phyloP scores from a whole-genome alignment of 345 rosid genomes.

The Eutrema japonicum region DNA sequence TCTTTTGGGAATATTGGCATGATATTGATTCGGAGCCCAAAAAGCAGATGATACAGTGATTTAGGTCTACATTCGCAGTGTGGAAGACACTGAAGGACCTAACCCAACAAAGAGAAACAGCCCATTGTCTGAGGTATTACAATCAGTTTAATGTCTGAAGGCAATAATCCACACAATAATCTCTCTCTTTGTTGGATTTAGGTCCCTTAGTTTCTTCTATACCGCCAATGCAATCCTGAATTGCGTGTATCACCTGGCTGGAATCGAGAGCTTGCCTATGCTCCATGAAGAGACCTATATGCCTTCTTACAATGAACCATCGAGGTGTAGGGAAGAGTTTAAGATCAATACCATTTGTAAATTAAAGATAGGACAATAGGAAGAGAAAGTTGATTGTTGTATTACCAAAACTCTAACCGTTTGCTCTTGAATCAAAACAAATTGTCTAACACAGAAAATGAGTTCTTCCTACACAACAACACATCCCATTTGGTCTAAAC shows the following conservation, averaged over 20 bases:
- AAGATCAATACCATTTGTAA: conserved; percentile 12
- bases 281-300: conserved; percentile 1
- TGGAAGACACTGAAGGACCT: conserved; percentile 29
- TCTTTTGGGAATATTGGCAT: not conserved
- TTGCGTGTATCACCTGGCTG: not conserved
- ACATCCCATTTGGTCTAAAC: conserved; percentile 19
- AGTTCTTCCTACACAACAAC: conserved; percentile 30
- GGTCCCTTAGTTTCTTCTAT: conserved; percentile 7
- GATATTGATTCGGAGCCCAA: not conserved
- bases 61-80: not conserved
- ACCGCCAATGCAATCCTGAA: conserved; percentile 6
- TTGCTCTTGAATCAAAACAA: conserved; percentile 13
- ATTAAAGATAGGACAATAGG: conserved; percentile 5
- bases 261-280: not conserved
- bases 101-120: conserved; percentile 16
- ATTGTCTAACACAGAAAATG: not conserved
- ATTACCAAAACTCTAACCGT: not conserved
- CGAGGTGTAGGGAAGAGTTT: not conserved
- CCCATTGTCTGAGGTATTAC: conserved; percentile 18
- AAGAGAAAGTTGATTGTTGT: conserved; percentile 25
- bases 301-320: not conserved
- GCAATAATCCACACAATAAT: conserved; percentile 20
- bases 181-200: conserved; percentile 13
- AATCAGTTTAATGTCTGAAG: conserved; percentile 22
- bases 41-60: not conserved